These are phyloP conservation scores for Rhodamnia rubescens DNA, from an alignment of 345 rosid genomes.

Conservation along the genomic window DNA sequence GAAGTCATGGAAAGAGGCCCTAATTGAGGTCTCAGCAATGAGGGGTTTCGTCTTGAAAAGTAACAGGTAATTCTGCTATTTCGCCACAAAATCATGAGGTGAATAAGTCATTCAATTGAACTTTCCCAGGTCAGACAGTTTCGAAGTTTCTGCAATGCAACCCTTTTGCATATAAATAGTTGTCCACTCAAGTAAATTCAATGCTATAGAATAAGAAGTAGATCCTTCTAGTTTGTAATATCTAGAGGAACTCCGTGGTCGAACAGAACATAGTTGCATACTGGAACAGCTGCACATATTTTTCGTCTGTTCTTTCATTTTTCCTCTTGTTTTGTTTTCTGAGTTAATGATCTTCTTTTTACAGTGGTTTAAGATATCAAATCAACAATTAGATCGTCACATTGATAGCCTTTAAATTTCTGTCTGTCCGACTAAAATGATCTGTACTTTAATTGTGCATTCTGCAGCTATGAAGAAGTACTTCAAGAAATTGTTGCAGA, in stretches of 20 bases:
- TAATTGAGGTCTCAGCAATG: neutral
- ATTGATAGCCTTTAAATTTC: neutral
- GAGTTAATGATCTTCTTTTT: neutral
- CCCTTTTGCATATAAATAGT: neutral
- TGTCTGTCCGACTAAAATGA: neutral
- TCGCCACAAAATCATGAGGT: neutral
- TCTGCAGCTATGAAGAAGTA: neutral
- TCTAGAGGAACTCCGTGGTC: too few species aligned
- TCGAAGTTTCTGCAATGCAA: neutral
- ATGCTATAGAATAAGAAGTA: neutral
- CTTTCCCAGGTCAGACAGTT: neutral
- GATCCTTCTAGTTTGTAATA: neutral
- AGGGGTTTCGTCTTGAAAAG: neutral
- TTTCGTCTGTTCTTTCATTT: too few species aligned
- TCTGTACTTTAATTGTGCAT: neutral
- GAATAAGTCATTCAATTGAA: neutral
- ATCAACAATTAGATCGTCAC: neutral
- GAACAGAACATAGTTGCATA: neutral
- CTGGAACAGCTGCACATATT: neutral
- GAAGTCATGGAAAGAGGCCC: neutral
- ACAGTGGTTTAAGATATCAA: neutral
- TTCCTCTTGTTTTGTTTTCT: neutral
- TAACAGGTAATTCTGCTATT: neutral
- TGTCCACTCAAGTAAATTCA: neutral
- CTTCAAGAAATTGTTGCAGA: neutral